Base-by-base conservation (phyloP, 78 protist genomes). In the Tieghemostelium lacteum region DNA sequence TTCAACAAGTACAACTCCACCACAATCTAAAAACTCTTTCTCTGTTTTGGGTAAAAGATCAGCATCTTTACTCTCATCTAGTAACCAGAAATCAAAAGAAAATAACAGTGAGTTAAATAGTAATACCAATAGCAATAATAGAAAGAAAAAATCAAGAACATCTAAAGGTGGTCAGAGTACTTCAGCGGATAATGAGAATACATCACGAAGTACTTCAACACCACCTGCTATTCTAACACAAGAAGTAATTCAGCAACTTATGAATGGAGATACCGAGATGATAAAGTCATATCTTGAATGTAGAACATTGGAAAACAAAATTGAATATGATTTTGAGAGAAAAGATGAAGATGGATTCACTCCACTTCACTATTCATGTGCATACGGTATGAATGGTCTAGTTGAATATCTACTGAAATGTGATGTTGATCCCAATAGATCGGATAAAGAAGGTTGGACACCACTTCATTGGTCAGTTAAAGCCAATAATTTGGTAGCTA, bases 371-470 rank as follows among this genome's bases (percentile, higher is more conserved):
- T 80, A 80, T 50, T 75, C 89, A 1, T 80, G 89, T 34, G 89
- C 89, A 1, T 80, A 80, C 26, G 74, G 74, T 29, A 67, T 72
- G 89, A 80, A 80, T 60, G 89, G 89, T 1, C 22, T 80, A 49
- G 89, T 80, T 16, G 89, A 69, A 33, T 80, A 69, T 55, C 54
- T 80, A 6, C 24, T 80, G 16, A 58, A 61, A 24, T 33, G 58
- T 33, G 66, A 52, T 19, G 89, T 66, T 20, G 76, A 70, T 58
- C 66, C 63, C 33, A 69, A 69, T 50, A 24, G 78, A 16, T 14
- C 75, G 14, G 89, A 80, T 55, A 69, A 66, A 24, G 89, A 80
- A 26, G 89, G 89, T 28, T 80, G 89, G 89, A 80, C 89, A 0
- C 89, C 89, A 28, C 58, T 80, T 0, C 89, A 80, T 69, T 80